phyloP scores from a whole-genome alignment of 768 basidiomycete species.

The Clavulina sp. region DNA sequence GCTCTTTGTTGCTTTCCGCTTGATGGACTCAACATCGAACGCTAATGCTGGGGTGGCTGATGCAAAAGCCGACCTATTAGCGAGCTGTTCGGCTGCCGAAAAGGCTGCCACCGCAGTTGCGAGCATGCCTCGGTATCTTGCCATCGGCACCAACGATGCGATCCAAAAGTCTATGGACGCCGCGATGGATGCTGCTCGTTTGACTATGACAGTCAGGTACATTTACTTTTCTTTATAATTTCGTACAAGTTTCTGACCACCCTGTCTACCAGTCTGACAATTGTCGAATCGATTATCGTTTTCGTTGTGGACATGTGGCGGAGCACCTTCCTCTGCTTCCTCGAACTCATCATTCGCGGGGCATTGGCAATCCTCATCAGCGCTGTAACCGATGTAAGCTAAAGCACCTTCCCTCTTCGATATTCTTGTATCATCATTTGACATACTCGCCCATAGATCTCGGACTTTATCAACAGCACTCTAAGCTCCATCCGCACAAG shows the following conservation, averaged over 20 bases:
- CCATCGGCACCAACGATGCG: slow-evolving; percentile 64
- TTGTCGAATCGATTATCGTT: slow-evolving; percentile 76
- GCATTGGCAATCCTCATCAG: slow-evolving; percentile 61
- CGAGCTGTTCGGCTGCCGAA: slow-evolving; percentile 76
- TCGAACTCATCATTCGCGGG: slow-evolving; percentile 76
- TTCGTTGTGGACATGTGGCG: slow-evolving; percentile 88
- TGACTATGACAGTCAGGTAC: slow-evolving; percentile 31
- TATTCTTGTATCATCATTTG: not conserved
- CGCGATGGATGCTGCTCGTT: slow-evolving; percentile 58
- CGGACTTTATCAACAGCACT: slow-evolving; percentile 42
- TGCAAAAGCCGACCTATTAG: slow-evolving; percentile 58
- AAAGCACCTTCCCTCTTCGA: not conserved
- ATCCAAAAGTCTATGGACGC: slow-evolving; percentile 65
- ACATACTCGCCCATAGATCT: slow-evolving; percentile 34
- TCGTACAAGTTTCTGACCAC: not conserved
- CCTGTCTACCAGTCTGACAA: slow-evolving; percentile 45
- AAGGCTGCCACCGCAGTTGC: slow-evolving; percentile 63
- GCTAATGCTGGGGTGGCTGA: slow-evolving; percentile 48
- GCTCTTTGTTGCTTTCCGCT: slow-evolving; percentile 69
- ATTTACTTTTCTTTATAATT: slow-evolving; percentile 1
- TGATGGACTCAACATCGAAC: slow-evolving; percentile 53
- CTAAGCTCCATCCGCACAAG: slow-evolving; percentile 42
- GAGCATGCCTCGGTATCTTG: slow-evolving; percentile 79
- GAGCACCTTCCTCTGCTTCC: slow-evolving; percentile 82
- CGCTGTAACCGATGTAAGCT: slow-evolving; percentile 64